phyloP scores from a whole-genome alignment of 1,139 yeast species.

The Debaryomyces udenii region DNA sequence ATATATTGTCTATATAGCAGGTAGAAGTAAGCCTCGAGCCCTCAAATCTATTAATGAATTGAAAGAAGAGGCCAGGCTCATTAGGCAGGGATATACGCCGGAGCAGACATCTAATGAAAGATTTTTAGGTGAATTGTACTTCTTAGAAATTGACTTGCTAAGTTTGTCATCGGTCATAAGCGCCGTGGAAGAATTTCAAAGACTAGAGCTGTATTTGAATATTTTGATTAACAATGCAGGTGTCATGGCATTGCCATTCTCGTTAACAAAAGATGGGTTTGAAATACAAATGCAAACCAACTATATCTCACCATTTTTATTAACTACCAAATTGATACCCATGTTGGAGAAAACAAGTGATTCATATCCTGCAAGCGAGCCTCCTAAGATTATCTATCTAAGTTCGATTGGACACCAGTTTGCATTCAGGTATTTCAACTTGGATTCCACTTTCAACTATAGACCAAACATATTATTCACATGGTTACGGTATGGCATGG shows the following conservation, averaged over 20 bases:
- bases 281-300: conserved; percentile 84
- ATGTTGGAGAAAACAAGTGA: conserved; percentile 46
- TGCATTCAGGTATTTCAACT: conserved; percentile 51
- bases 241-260: conserved; percentile 73
- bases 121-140: conserved; percentile 59
- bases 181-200: conserved; percentile 55
- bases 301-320: conserved; percentile 72
- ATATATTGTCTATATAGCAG: conserved; percentile 44
- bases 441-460: conserved; percentile 57
- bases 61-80: conserved; percentile 27
- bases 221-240: conserved; percentile 81
- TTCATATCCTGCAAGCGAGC: conserved; percentile 27
- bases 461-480: conserved; percentile 70
- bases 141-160: conserved; percentile 64
- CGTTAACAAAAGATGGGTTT: conserved; percentile 67
- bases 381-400: conserved; percentile 66
- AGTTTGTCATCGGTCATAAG: conserved; percentile 58
- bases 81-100: conserved; percentile 15
- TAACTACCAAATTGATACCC: conserved; percentile 65
- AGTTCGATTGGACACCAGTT: conserved; percentile 73
- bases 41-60: conserved; percentile 40
- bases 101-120: conserved; percentile 17
- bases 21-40: conserved; percentile 41
- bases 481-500: conserved; percentile 78
- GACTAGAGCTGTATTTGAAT: conserved; percentile 56